These are phyloP conservation scores for Debaryomycetaceae sp. DNA, from an alignment of 1,139 yeast genomes.

Conservation along the genomic window DNA sequence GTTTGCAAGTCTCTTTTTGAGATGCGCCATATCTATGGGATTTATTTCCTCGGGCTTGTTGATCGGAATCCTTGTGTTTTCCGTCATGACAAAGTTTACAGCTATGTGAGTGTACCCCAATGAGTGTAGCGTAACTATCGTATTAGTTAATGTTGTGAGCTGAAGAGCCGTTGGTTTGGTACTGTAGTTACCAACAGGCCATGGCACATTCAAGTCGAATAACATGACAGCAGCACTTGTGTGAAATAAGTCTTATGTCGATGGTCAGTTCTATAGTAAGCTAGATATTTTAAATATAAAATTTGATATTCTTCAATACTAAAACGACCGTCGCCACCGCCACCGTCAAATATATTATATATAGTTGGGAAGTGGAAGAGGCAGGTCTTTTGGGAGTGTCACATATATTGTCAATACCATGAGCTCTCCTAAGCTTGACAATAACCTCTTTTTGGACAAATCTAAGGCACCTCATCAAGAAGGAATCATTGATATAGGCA, in stretches of 20 bases:
- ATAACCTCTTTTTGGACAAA: conserved; percentile 15
- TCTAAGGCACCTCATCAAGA: conserved; percentile 22
- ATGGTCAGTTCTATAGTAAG: too few species aligned
- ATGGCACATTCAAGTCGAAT: conserved; percentile 76
- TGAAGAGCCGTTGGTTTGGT: conserved; percentile 39
- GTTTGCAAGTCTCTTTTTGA: conserved; percentile 24
- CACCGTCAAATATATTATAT: conserved; percentile 2
- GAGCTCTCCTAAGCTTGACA: conserved; percentile 6
- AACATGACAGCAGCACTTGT: conserved; percentile 12
- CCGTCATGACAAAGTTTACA: conserved; percentile 59
- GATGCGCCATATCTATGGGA: conserved; percentile 31
- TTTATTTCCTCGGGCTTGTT: conserved; percentile 29
- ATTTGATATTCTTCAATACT: not conserved
- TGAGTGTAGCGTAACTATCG: conserved; percentile 52
- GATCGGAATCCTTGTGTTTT: conserved; percentile 55
- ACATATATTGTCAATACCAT: not conserved
- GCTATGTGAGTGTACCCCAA: conserved; percentile 76
- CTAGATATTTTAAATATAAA: too few species aligned
- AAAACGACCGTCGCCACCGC: conserved; percentile 8
- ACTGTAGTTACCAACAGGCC: conserved; percentile 62
- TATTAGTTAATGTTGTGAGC: conserved; percentile 41
- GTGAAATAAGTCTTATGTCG: too few species aligned
- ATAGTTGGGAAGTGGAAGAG: not conserved
- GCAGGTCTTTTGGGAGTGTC: not conserved
- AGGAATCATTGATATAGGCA: conserved; percentile 65